Evolutionary conservation across 1,284 basidiomycete species (phyloP).

Genomic region (Malassezia furfur): DNA sequence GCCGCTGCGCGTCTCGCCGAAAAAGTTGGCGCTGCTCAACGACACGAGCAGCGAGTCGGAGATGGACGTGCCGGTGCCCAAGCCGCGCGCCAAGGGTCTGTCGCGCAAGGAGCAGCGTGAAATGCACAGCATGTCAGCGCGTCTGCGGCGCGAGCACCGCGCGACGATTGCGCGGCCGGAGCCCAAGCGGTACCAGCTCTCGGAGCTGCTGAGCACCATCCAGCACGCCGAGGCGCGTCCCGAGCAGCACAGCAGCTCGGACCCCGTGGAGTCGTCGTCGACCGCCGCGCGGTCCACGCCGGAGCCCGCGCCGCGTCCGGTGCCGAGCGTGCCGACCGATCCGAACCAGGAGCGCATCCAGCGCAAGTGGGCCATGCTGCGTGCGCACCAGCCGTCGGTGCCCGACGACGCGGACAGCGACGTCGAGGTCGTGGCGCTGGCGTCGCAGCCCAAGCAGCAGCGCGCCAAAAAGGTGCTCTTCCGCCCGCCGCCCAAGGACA

Average conservation of each 20-base stretch:
- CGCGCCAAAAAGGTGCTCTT: not conserved
- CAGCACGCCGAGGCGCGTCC: conserved; percentile 1
- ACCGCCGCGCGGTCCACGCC: not conserved
- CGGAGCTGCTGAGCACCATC: conserved; percentile 31
- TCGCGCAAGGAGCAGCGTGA: conserved; percentile 33
- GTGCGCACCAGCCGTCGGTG: not conserved
- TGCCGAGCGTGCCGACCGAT: not conserved
- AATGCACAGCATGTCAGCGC: conserved; percentile 36
- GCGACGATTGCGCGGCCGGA: conserved; percentile 17
- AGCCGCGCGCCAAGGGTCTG: conserved; percentile 16
- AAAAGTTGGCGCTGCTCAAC: not conserved
- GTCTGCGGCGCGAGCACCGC: conserved; percentile 30
- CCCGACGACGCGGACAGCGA: conserved; percentile 7
- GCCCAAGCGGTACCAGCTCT: conserved; percentile 28
- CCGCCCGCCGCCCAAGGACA: conserved; percentile 2
- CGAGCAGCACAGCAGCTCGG: conserved; percentile 5
- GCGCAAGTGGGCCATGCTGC: conserved; percentile 14
- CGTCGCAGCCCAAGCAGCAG: not conserved
- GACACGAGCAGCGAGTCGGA: not conserved
- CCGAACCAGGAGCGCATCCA: not conserved
- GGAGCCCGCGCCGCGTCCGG: not conserved
- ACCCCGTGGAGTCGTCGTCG: conserved; percentile 16
- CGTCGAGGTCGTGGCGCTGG: conserved; percentile 7
- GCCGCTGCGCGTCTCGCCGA: not conserved
- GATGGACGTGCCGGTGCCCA: not conserved